Conservation (phyloP, 805 yeast species). For the Lachancea dasiensis region DNA sequence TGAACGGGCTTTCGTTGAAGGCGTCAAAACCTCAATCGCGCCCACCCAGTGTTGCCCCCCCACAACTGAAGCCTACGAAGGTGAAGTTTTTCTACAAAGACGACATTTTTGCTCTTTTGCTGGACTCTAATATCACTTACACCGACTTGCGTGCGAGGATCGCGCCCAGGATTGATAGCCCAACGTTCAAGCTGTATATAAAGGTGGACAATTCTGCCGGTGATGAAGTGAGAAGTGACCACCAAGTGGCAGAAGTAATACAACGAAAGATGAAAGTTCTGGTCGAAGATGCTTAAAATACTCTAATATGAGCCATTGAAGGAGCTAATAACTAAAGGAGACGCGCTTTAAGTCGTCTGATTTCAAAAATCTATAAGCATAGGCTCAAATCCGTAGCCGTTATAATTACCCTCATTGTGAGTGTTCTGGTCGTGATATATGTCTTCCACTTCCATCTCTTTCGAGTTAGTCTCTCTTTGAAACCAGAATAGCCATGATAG, state of each 20-base stretch:
- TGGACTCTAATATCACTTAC: slow-evolving; percentile 43
- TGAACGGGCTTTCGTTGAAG: slow-evolving; percentile 24
- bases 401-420: slow-evolving; percentile 10
- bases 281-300: slow-evolving; percentile 9
- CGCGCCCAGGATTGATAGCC: slow-evolving; percentile 42
- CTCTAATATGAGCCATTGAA: slow-evolving; percentile 1
- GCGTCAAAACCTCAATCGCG: slow-evolving; percentile 24
- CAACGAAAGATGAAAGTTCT: slow-evolving; percentile 33
- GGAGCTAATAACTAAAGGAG: background rate
- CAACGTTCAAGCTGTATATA: slow-evolving; percentile 32
- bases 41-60: slow-evolving; percentile 28
- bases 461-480: slow-evolving; percentile 9
- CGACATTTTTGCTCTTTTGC: slow-evolving; percentile 69
- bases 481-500: slow-evolving; percentile 32
- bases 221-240: slow-evolving; percentile 31
- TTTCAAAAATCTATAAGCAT: slow-evolving; percentile 7
- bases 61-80: slow-evolving; percentile 36
- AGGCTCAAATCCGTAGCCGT: slow-evolving; percentile 7
- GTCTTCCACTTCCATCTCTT: slow-evolving; percentile 16
- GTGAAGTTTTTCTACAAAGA: slow-evolving; percentile 74
- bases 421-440: background rate
- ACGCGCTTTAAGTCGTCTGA: background rate
- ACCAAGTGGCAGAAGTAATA: slow-evolving; percentile 32
- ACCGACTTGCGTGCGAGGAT: slow-evolving; percentile 48
- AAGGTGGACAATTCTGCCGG: slow-evolving; percentile 31